Evolutionary conservation across 331 rosid species (phyloP), one percentile per base, ranked within the genome.

Genomic region (Erythrophleum ivorense): DNA sequence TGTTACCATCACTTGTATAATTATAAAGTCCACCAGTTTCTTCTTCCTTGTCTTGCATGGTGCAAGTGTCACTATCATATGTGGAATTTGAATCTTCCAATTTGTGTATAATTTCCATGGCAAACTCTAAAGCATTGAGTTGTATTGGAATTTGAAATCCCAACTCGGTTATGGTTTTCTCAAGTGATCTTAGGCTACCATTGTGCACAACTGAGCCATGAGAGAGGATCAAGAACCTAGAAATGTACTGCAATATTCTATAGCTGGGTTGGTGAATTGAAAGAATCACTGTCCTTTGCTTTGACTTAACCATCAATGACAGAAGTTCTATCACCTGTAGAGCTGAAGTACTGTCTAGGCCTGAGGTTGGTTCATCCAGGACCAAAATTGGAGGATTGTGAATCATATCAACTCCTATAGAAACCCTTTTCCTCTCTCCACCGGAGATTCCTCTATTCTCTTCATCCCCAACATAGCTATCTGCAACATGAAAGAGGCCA

Each of bases 221-320:
- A 50, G 96, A 95, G 66, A 91, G 94, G 78, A 95, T 90, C 88
- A 95, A 82, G 82, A 89, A 93, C 83, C 76, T 89, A 2, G 96
- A 90, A 82, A 93, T 80, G 54, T 90, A 88, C 60, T 86, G 92
- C 79, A 95, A 88, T 45, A 95, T 88, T 87, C 98, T 87, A 38
- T 93, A 95, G 63, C 99, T 85, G 2, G 98, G 98, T 83, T 95
- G 98, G 81, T 95, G 98, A 75, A 95, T 95, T 29, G 99, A 95
- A 7, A 95, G 79, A 76, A 95, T 71, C 55, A 93, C 91, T 5
- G 85, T 91, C 82, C 93, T 88, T 73, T 78, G 88, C 84, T 91
- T 95, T 57, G 80, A 48, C 84, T 80, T 90, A 1, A 84, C 92
- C 89, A 91, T 85, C 65, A 91, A 77, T 65, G 94, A 93, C 0